Conservation (phyloP, 768 basidiomycete species). For the Russula sp. region DNA sequence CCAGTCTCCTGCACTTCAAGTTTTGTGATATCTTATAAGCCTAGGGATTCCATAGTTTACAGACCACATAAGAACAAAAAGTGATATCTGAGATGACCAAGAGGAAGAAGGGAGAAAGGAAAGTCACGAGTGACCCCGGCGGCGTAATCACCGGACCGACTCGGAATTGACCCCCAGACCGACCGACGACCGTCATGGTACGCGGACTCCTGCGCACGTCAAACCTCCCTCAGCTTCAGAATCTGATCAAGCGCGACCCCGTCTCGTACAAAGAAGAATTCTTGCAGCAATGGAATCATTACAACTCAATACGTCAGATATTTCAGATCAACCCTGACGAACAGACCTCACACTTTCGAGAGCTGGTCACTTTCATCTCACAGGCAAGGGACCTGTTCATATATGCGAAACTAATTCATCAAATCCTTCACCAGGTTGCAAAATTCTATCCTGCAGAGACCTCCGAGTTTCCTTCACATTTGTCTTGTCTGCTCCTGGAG, state of each 20-base stretch:
- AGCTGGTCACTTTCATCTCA: constrained; percentile 86
- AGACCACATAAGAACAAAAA: too few relatives aligned
- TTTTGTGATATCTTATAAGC: too few relatives aligned
- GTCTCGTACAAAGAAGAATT: constrained; percentile 91
- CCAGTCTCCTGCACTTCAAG: too few relatives aligned
- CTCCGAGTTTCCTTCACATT: constrained; percentile 72
- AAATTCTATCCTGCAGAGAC: constrained; percentile 93
- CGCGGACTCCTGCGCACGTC: constrained; percentile 76
- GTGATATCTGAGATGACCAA: too few relatives aligned
- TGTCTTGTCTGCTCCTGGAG: constrained; percentile 73
- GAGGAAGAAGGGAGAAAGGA: too few relatives aligned
- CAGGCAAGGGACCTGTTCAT: constrained; percentile 44
- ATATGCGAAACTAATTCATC: background rate
- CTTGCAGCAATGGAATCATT: constrained; percentile 94
- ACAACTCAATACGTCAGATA: constrained; percentile 80
- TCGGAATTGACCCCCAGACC: too few relatives aligned
- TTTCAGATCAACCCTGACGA: constrained; percentile 79
- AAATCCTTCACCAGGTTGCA: constrained; percentile 49
- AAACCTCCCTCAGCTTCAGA: constrained; percentile 93
- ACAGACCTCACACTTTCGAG: constrained; percentile 77
- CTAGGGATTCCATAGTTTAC: too few relatives aligned
- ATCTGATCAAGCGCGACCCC: constrained; percentile 94
- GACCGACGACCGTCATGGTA: constrained; percentile 34
- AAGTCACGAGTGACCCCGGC: too few relatives aligned
- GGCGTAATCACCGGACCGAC: background rate